Conservation (phyloP, 2,329 filamentous ascomycete genomes). For the Trichoderma breve region DNA sequence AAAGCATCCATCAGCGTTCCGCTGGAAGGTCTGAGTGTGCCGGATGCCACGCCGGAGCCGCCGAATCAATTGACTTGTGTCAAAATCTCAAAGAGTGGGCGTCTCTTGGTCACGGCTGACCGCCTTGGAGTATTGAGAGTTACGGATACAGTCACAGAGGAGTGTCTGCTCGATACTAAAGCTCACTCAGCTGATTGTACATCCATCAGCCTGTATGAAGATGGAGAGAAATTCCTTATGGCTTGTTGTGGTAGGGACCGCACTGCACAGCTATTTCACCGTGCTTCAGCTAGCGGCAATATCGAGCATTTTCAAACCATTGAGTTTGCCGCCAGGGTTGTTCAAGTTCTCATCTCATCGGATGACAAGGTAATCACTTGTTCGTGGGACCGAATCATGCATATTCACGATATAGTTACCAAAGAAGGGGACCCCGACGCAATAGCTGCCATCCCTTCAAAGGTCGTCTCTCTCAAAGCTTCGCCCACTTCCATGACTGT, state of each 20-base stretch:
- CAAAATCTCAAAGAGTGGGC: constrained; percentile 58
- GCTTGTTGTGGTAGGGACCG: constrained; percentile 85
- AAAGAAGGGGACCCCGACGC: constrained; percentile 63
- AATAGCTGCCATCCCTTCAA: constrained; percentile 73
- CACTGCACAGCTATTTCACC: constrained; percentile 85
- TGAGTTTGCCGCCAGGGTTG: constrained; percentile 86
- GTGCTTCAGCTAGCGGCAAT: constrained; percentile 48
- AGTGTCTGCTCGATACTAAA: constrained; percentile 69
- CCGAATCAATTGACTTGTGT: constrained; percentile 61
- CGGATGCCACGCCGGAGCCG: constrained; percentile 48
- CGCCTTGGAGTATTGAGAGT: constrained; percentile 78
- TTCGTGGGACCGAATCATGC: constrained; percentile 82
- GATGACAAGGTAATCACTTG: constrained; percentile 77
- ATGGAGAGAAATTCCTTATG: constrained; percentile 61
- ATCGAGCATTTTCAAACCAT: constrained; percentile 87
- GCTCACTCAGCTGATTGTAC: constrained; percentile 86
- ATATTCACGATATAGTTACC: constrained; percentile 74
- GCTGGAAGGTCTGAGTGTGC: constrained; percentile 73
- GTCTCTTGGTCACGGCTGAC: constrained; percentile 78
- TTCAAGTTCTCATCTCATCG: constrained; percentile 69
- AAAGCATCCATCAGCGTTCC: constrained; percentile 63
- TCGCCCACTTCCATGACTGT: constrained; percentile 83
- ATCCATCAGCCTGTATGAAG: constrained; percentile 71
- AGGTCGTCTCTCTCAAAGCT: constrained; percentile 78
- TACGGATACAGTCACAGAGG: constrained; percentile 60